Evolutionary conservation across 2,329 filamentous ascomycete genomes (phyloP), one percentile per base, ranked within the genome.

Genomic region (Microascus cirrosus): DNA sequence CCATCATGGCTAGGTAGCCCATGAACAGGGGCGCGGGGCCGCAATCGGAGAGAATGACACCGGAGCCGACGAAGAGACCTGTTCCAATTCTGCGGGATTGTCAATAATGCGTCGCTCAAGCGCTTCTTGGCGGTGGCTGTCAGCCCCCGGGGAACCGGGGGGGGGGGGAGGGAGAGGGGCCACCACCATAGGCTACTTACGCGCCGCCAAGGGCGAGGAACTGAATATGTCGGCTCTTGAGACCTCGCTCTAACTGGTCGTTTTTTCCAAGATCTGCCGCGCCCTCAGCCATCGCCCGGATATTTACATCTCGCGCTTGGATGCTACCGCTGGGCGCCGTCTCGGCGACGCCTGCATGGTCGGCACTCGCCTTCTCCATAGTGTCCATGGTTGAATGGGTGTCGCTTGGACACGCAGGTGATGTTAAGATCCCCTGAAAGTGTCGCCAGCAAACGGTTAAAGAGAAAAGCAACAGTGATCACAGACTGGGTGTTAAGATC

Each of bases 21-120:
- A 91, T 84, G 67, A 90, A 79, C 18, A 90, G 71, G 0, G 86
- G 84, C 5, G 84, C 86, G 2, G 84, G 84, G 1, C 84, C 84
- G 32, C 78, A 77, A 11, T 72, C 70, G 36, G 77, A 72, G 56
- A 86, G 71, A 56, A 83, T 81, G 59, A 70, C 70, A 25, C 83
- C 83, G 42, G 80, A 82, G 58, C 82, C 81, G 60, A 86, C 76
- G 66, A 86, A 86, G 22, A 86, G 75, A 63, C 83, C 83, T 3
- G 83, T 86, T 58, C 83, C 83, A 61, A 86, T 85, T 24, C 79
- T 81, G 15, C 13, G 45, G 60, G 53, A 42, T 36, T 13, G 45
- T 11, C 18, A 25, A 24, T 20, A 32, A 39, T 1, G 42, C n/a
- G 36, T 22, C 28, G 28, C 28, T 32, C 28, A 8, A 8, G 28